phyloP scores from a whole-genome alignment of 805 yeast genomes.

The Pichia scutulata region DNA sequence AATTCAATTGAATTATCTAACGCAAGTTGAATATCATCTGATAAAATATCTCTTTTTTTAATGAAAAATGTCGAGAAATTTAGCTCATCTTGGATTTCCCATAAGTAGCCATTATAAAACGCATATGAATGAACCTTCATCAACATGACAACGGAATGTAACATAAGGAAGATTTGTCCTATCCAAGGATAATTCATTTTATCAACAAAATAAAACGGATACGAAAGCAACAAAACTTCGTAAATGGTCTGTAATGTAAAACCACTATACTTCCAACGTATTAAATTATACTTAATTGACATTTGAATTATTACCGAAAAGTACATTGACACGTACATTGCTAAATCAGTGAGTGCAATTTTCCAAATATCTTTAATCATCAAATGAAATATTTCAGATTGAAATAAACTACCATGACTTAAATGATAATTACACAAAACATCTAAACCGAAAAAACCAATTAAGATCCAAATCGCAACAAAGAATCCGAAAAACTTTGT shows the following conservation, averaged over 20 bases:
- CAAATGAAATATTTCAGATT: constrained; percentile 48
- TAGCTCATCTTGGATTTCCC: constrained; percentile 54
- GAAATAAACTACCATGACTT: constrained; percentile 35
- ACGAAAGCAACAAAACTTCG: constrained; percentile 46
- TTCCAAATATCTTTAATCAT: constrained; percentile 54
- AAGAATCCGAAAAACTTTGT: constrained; percentile 70
- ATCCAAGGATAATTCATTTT: constrained; percentile 72
- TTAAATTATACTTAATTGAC: constrained; percentile 34
- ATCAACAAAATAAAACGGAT: constrained; percentile 52
- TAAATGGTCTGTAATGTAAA: constrained; percentile 49
- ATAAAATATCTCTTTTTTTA: constrained; percentile 26
- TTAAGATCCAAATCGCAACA: constrained; percentile 69
- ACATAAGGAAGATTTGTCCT: constrained; percentile 72
- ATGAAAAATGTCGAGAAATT: constrained; percentile 39
- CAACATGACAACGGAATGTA: constrained; percentile 78
- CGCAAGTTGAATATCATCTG: constrained; percentile 27
- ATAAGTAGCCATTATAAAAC: constrained; percentile 84
- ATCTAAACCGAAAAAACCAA: constrained; percentile 47
- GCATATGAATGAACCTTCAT: constrained; percentile 97
- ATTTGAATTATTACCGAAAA: constrained; percentile 53
- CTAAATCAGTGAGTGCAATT: constrained; percentile 67
- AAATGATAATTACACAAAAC: constrained; percentile 47
- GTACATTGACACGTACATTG: constrained; percentile 66
- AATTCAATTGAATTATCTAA: constrained; percentile 50
- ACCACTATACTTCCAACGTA: constrained; percentile 62